A percentile compares a stretch with the other conserved stretches of the same genome.
These are phyloP conservation scores for Botrytis aclada DNA, from an alignment of 2,329 filamentous ascomycete genomes.

Conservation along the genomic window DNA sequence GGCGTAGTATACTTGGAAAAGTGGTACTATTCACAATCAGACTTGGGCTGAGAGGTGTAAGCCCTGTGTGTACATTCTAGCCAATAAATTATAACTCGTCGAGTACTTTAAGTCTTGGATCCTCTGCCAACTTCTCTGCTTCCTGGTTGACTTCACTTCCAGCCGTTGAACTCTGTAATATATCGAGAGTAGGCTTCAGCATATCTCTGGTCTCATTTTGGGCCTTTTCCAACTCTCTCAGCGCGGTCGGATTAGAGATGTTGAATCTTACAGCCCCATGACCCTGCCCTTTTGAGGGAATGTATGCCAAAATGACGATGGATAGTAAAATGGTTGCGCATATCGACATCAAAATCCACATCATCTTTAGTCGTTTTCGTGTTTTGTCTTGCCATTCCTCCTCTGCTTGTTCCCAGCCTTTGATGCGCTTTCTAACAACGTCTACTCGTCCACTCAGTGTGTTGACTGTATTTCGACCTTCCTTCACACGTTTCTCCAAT, in stretches of 20 bases:
- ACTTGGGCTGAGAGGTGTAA: neutral
- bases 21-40: neutral
- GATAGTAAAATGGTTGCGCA: conserved; percentile 46
- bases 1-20: conserved; percentile 10
- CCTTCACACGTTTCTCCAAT: conserved; percentile 59
- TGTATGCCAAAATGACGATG: conserved; percentile 39
- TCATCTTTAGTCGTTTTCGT: conserved; percentile 56
- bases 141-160: conserved; percentile 18
- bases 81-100: conserved; percentile 35
- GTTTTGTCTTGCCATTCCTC: conserved; percentile 66
- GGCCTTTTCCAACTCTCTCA: conserved; percentile 27
- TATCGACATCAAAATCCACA: conserved; percentile 59
- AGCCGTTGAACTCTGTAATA: conserved; percentile 19
- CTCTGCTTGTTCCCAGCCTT: conserved; percentile 66
- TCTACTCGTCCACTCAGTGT: conserved; percentile 62
- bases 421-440: conserved; percentile 59
- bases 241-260: conserved; percentile 21
- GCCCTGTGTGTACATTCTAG: conserved; percentile 1
- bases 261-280: conserved; percentile 24
- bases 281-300: conserved; percentile 20
- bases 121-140: conserved; percentile 27
- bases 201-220: conserved; percentile 25
- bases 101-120: conserved; percentile 35
- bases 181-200: conserved; percentile 23
- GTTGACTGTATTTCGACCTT: conserved; percentile 57